Conservation (phyloP, 129 eudicot genomes). For the Flaveria robusta region DNA sequence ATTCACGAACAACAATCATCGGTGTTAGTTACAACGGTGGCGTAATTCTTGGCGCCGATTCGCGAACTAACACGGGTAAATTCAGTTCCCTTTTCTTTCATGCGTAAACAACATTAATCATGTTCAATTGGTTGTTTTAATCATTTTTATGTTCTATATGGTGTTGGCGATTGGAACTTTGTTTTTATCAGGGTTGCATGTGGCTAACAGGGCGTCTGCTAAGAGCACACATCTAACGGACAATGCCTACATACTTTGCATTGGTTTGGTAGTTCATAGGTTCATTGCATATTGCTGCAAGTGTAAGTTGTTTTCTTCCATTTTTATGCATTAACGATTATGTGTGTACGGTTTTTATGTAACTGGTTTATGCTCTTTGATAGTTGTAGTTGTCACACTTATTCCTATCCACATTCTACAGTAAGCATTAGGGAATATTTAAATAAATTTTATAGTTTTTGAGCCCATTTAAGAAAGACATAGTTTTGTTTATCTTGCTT, state of each 20-base stretch:
- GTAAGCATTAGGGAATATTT: too few relatives aligned
- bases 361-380: too few relatives aligned
- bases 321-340: too few relatives aligned
- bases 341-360: too few relatives aligned
- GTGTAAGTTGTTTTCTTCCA: background rate
- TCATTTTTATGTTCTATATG: background rate
- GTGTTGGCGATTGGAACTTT: background rate
- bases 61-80: constrained; percentile 46
- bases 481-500: too few relatives aligned
- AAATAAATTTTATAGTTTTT: too few relatives aligned
- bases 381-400: too few relatives aligned
- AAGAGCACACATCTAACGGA: constrained; percentile 92
- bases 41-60: constrained; percentile 44
- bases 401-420: too few relatives aligned
- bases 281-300: background rate
- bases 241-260: constrained; percentile 56
- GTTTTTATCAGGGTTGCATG: constrained; percentile 60
- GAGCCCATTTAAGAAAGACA: too few relatives aligned
- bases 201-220: constrained; percentile 91
- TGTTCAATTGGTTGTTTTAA: background rate
- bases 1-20: constrained; percentile 47
- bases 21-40: constrained; percentile 47
- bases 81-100: background rate
- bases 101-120: background rate
- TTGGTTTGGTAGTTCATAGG: too few relatives aligned